A percentile compares a stretch with the other conserved stretches of the same genome.
Conservation (phyloP, 768 basidiomycete genomes). For the Pluteus cervinus region DNA sequence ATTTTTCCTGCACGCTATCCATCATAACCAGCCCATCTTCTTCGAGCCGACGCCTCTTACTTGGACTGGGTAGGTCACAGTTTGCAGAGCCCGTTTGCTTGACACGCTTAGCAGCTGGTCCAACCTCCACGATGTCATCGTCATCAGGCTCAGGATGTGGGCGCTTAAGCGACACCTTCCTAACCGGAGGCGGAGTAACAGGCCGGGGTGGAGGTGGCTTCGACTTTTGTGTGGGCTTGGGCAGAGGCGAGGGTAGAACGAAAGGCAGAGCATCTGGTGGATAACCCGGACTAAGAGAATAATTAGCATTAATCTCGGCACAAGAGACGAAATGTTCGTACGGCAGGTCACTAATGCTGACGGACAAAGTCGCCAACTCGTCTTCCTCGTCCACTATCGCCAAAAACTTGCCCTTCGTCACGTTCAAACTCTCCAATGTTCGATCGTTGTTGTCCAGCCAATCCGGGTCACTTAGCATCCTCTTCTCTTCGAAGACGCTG, state of each 20-base stretch:
- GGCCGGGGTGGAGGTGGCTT: conserved; percentile 33
- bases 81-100: conserved; percentile 15
- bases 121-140: conserved; percentile 47
- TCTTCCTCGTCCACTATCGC: conserved; percentile 87
- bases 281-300: conserved; percentile 45
- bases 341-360: conserved; percentile 68
- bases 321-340: conserved; percentile 35
- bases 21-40: conserved; percentile 71
- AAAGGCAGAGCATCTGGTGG: conserved; percentile 43
- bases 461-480: conserved; percentile 87
- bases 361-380: conserved; percentile 61
- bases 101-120: conserved; percentile 52
- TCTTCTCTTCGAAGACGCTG: conserved; percentile 81
- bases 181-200: conserved; percentile 37
- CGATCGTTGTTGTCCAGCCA: conserved; percentile 85
- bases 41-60: conserved; percentile 60
- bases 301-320: not conserved
- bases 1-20: conserved; percentile 46
- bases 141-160: conserved; percentile 48
- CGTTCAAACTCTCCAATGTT: conserved; percentile 75
- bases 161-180: conserved; percentile 47
- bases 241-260: conserved; percentile 62
- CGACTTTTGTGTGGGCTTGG: conserved; percentile 41
- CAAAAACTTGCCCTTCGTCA: conserved; percentile 81
- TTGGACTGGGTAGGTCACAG: conserved; percentile 2